A percentile compares a stretch with the other conserved stretches of the same genome.
These are phyloP conservation scores for Xylona heveae DNA, from an alignment of 495 filamentous ascomycete genomes.

Conservation along the genomic window DNA sequence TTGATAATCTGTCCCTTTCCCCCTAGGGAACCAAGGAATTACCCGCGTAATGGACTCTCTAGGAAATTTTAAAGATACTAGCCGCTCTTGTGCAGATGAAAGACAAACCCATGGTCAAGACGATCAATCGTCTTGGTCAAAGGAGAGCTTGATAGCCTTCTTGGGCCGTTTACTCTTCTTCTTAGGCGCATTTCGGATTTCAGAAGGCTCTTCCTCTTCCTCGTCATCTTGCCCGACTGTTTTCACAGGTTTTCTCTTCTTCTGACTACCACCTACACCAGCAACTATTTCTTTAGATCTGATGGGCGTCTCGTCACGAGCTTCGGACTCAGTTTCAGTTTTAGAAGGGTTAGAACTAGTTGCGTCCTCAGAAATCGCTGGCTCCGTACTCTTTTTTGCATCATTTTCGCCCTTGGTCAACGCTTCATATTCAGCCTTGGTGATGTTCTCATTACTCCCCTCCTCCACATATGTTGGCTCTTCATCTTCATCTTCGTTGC, in stretches of 20 bases:
- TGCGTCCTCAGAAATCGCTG: constrained; percentile 6
- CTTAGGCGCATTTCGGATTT: constrained; percentile 1
- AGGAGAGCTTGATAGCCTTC: constrained; percentile 7
- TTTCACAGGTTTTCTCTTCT: constrained; percentile 6
- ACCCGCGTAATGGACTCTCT: too few species aligned
- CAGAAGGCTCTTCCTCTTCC: neutral
- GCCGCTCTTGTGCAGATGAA: too few species aligned
- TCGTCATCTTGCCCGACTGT: constrained; percentile 4
- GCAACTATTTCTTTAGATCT: constrained; percentile 1
- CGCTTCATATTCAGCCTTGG: constrained; percentile 25
- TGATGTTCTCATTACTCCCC: constrained; percentile 24
- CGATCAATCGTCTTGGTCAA: constrained; percentile 3
- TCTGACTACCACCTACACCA: constrained; percentile 4
- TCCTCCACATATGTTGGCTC: constrained; percentile 27
- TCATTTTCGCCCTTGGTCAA: constrained; percentile 11
- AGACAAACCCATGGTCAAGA: too few species aligned
- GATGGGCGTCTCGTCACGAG: neutral
- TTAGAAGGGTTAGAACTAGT: neutral
- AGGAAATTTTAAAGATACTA: too few species aligned
- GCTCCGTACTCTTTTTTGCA: constrained; percentile 4
- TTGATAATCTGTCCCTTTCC: too few species aligned
- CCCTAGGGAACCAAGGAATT: too few species aligned
- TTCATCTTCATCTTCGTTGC: constrained; percentile 21
- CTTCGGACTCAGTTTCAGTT: neutral
- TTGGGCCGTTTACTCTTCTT: constrained; percentile 3